Conservation (phyloP, 148 eudicot species). For the Pouteria glomerata region DNA sequence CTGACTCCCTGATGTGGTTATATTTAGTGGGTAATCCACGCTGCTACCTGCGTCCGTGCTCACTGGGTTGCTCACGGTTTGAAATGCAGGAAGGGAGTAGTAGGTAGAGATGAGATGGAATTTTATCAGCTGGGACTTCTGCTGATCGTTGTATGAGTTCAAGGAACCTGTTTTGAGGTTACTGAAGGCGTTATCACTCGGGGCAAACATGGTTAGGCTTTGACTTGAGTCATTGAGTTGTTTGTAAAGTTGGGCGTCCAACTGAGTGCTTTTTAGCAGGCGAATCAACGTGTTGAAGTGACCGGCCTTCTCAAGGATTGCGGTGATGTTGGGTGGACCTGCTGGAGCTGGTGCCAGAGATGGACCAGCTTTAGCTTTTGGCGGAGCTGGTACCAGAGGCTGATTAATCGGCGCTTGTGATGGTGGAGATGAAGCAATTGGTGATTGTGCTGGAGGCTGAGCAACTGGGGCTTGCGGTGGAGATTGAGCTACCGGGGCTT, state of each 20-base stretch:
- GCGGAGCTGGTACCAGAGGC: too few species aligned
- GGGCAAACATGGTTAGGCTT: slow-evolving; percentile 1
- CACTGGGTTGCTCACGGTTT: slow-evolving; percentile 3
- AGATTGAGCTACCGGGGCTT: neutral
- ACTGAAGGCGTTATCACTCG: neutral
- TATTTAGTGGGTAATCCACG: neutral
- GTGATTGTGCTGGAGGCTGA: neutral
- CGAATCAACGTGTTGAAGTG: neutral
- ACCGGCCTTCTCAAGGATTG: neutral
- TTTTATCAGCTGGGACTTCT: neutral
- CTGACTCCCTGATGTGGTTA: neutral
- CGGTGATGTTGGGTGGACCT: slow-evolving; percentile 4
- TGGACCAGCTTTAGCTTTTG: too few species aligned
- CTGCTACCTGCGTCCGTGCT: neutral
- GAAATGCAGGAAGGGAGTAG: neutral
- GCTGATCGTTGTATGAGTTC: neutral
- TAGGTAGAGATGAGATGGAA: neutral
- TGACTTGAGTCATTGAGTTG: neutral
- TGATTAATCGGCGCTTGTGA: too few species aligned
- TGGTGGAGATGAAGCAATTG: neutral
- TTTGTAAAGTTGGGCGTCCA: neutral
- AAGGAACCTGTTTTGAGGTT: neutral
- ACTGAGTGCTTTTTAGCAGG: neutral
- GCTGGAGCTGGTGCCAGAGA: neutral
- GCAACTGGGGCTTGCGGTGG: neutral